phyloP scores from a whole-genome alignment of 371 early-diverging fungal genomes.

The Mucor circinelloides region DNA sequence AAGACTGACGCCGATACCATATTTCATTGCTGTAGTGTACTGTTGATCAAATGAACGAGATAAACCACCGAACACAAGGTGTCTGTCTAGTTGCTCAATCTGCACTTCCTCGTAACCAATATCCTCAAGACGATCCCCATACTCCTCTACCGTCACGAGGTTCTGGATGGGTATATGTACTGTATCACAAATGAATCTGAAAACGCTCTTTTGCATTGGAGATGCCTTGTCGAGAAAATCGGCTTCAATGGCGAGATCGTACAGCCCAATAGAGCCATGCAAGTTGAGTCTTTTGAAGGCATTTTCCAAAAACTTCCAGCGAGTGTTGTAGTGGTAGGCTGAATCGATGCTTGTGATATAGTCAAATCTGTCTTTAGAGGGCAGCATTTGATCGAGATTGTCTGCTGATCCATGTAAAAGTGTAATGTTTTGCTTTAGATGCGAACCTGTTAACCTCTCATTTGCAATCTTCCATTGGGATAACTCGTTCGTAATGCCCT shows the following conservation, averaged over 20 bases:
- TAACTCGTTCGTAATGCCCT: constrained; percentile 54
- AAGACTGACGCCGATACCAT: constrained; percentile 18
- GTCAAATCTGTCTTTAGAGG: constrained; percentile 24
- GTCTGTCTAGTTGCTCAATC: constrained; percentile 9
- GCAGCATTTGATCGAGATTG: constrained; percentile 14
- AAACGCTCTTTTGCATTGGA: constrained; percentile 6
- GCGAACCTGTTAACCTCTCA: constrained; percentile 1
- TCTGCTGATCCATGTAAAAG: constrained; percentile 43
- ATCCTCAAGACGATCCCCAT: constrained; percentile 10
- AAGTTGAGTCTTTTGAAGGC: constrained; percentile 30
- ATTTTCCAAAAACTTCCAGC: constrained; percentile 46
- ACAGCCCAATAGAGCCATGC: constrained; percentile 46
- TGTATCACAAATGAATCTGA: constrained; percentile 9
- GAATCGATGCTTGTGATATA: constrained; percentile 58
- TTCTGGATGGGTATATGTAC: constrained; percentile 34
- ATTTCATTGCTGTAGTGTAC: neutral
- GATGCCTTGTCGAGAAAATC: constrained; percentile 8
- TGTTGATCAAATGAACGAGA: constrained; percentile 11
- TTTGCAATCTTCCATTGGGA: constrained; percentile 38
- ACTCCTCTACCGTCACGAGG: constrained; percentile 28
- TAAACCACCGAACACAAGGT: constrained; percentile 32
- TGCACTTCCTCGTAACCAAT: constrained; percentile 22
- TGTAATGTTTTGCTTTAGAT: neutral
- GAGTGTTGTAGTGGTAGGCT: constrained; percentile 61
- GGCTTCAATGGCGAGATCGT: constrained; percentile 37